Evolutionary conservation across 768 basidiomycete species (phyloP).

Genomic region (Tulasnella sp.): DNA sequence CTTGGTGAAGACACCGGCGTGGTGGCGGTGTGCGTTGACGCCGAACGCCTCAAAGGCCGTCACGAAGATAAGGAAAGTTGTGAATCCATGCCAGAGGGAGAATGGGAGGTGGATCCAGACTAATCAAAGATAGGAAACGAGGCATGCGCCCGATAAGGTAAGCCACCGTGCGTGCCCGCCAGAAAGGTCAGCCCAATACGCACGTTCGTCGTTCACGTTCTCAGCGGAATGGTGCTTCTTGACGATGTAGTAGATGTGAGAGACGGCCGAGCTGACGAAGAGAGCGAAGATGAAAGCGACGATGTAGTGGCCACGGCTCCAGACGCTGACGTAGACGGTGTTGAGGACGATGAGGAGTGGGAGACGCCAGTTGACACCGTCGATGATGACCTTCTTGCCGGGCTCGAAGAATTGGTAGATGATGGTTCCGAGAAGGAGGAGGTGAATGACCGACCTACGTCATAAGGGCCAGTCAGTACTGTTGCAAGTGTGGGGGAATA

Average conservation of each 20-base stretch:
- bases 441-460: conserved; percentile 79
- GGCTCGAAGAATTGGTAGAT: conserved; percentile 84
- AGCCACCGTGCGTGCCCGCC: conserved; percentile 75
- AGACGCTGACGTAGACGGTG: conserved; percentile 85
- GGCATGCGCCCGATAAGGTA: conserved; percentile 93
- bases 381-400: conserved; percentile 79
- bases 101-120: conserved; percentile 94
- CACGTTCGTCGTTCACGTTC: conserved; percentile 65
- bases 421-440: conserved; percentile 87
- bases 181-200: conserved; percentile 32
- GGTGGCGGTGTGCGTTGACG: conserved; percentile 63
- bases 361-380: conserved; percentile 90
- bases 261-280: conserved; percentile 76
- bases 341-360: conserved; percentile 86
- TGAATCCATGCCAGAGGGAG: conserved; percentile 94
- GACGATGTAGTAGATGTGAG: conserved; percentile 93
- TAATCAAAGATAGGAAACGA: conserved; percentile 69
- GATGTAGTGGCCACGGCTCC: conserved; percentile 76
- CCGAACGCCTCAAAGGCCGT: conserved; percentile 91
- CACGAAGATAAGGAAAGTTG: conserved; percentile 78
- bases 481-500: background rate
- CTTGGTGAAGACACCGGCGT: conserved; percentile 87
- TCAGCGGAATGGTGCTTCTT: conserved; percentile 80
- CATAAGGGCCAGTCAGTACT: conserved; percentile 35
- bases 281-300: conserved; percentile 85